A percentile compares a stretch with the other conserved stretches of the same genome.
Evolutionary conservation across 352 stramenopile species (phyloP).

Genomic region (Detonula confervacea): DNA sequence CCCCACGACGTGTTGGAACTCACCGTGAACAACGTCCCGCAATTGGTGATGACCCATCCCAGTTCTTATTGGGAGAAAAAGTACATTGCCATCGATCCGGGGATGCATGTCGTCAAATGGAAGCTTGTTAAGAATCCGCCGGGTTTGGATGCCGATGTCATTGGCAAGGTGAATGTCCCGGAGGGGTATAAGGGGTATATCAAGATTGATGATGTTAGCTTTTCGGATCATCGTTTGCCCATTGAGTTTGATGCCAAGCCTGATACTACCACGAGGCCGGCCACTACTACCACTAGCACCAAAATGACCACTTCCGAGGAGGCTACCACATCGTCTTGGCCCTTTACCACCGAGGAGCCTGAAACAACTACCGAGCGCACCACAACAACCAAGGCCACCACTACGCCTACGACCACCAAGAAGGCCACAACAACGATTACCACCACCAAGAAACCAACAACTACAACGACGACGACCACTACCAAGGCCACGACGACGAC

Average conservation of each 20-base stretch:
- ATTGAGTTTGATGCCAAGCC: background rate
- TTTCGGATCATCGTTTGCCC: constrained; percentile 19
- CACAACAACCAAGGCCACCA: background rate
- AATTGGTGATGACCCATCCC: constrained; percentile 22
- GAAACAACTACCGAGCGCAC: background rate
- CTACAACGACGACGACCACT: background rate
- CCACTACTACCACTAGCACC: background rate
- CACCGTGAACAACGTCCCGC: constrained; percentile 29
- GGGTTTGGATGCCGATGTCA: constrained; percentile 26
- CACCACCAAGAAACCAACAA: background rate
- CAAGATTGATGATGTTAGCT: constrained; percentile 47
- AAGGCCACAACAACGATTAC: background rate
- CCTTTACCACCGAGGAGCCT: background rate
- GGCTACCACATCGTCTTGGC: background rate
- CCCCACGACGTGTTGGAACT: constrained; percentile 41
- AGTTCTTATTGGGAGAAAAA: constrained; percentile 29
- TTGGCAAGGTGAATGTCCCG: constrained; percentile 25
- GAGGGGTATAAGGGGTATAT: constrained; percentile 36
- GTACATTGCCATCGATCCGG: constrained; percentile 26
- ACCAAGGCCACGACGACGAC: background rate
- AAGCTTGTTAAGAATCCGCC: constrained; percentile 45
- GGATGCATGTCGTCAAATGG: constrained; percentile 36
- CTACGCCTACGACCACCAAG: background rate
- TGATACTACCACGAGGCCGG: background rate
- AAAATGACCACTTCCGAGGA: background rate